Percentiles rank a stretch among this genome's conserved stretches.
Conservation (phyloP, 2,329 filamentous ascomycete genomes). For the Epichloe gansuensis region DNA sequence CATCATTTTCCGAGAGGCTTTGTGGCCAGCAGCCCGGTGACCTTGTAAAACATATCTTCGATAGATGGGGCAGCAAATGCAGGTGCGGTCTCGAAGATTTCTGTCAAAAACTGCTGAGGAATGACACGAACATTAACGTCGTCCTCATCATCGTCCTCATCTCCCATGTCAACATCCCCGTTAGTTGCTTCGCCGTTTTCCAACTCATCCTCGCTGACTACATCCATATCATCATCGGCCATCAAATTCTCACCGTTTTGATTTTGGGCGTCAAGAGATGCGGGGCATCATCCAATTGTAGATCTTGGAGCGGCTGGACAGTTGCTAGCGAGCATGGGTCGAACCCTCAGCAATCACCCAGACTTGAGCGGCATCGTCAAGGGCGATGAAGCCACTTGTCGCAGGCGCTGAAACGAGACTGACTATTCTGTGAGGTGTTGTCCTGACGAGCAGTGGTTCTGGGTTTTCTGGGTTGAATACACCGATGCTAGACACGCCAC, state of each 20-base stretch:
- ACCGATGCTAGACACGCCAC: constrained; percentile 41
- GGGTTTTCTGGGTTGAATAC: constrained; percentile 54
- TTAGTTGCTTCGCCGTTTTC: constrained; percentile 26
- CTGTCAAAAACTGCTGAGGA: constrained; percentile 53
- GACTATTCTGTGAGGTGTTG: constrained; percentile 46
- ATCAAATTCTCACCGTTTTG: constrained; percentile 20
- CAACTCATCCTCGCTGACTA: constrained; percentile 29
- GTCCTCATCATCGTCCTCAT: constrained; percentile 24
- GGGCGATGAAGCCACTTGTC: constrained; percentile 58
- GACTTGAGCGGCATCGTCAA: constrained; percentile 68
- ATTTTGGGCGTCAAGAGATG: constrained; percentile 16
- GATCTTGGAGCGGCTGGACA: constrained; percentile 42
- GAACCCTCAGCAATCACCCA: constrained; percentile 50
- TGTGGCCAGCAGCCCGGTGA: constrained; percentile 47
- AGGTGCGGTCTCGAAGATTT: constrained; percentile 58
- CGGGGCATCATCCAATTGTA: constrained; percentile 33
- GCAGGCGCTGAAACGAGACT: constrained; percentile 52
- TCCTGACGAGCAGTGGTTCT: constrained; percentile 46
- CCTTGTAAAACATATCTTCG: constrained; percentile 64
- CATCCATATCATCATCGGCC: constrained; percentile 28
- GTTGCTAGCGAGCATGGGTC: constrained; percentile 39
- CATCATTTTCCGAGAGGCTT: constrained; percentile 21
- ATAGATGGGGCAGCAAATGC: constrained; percentile 59
- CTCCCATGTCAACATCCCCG: constrained; percentile 30
- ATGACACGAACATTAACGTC: constrained; percentile 49